A percentile compares a stretch with the other conserved stretches of the same genome.
phyloP scores from a whole-genome alignment of 1,139 yeast genomes.

The Wickerhamomyces sp. region DNA sequence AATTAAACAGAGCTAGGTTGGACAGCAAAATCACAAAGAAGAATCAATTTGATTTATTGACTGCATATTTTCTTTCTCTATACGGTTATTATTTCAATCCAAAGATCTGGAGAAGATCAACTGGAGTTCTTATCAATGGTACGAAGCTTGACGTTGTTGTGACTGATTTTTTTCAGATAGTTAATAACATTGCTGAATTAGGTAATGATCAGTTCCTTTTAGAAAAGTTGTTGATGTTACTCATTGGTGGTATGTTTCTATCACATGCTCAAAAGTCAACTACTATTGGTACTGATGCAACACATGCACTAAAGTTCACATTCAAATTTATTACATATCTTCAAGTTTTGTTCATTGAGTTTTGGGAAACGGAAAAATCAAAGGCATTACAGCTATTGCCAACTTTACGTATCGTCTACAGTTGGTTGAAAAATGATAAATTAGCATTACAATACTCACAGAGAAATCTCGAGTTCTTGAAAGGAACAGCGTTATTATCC shows the following conservation, averaged over 20 bases:
- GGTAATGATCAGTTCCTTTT: constrained; percentile 11
- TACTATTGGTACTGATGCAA: constrained; percentile 15
- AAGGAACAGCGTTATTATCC: constrained; percentile 30
- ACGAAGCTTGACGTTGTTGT: constrained; percentile 30
- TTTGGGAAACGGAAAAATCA: constrained; percentile 7
- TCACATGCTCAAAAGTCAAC: constrained; percentile 18
- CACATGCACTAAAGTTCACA: constrained; percentile 26
- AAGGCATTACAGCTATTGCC: constrained; percentile 21
- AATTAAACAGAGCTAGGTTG: constrained; percentile 14
- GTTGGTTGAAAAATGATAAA: constrained; percentile 49
- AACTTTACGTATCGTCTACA: constrained; percentile 41
- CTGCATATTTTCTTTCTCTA: constrained; percentile 14
- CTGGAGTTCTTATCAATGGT: constrained; percentile 27
- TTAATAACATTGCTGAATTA: constrained; percentile 8
- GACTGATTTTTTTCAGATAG: constrained; percentile 27
- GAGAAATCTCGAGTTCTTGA: constrained; percentile 31
- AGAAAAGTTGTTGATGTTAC: constrained; percentile 16
- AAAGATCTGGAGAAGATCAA: constrained; percentile 26
- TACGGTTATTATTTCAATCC: constrained; percentile 21
- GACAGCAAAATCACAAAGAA: constrained; percentile 6
- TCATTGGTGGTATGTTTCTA: constrained; percentile 29
- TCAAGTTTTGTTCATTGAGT: constrained; percentile 19
- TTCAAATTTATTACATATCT: constrained; percentile 28
- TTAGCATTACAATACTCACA: constrained; percentile 35
- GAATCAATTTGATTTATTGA: constrained; percentile 6